Base-by-base conservation (phyloP, 108 stramenopile genomes). In the Cyclotella sp. region DNA sequence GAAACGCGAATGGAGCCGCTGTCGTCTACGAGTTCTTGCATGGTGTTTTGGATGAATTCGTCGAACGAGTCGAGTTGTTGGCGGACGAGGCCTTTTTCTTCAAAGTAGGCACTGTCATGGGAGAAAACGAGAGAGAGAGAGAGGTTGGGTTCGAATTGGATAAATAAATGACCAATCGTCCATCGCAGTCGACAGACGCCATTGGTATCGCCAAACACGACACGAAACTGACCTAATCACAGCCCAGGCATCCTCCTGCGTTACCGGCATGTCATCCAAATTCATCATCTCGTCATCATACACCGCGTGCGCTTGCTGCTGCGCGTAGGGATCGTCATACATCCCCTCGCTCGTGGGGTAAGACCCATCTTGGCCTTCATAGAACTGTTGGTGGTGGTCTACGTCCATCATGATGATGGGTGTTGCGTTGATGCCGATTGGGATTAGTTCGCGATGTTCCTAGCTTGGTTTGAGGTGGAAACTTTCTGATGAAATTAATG, bases 51-150 rank as follows among this genome's bases (percentile, higher is more conserved):
- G 68, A 99, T 95, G 83, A 99, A 99, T 75, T 95, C 95, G 77
- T 99, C 97, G 83, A 98, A 99, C 10, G 97, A 97, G 77, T 99
- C 99, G 45, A 99, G 86, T 77, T 99, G 99, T 84, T 99, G 99
- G 40, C 97, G 88, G 24, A 99, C 99, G 19, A 99, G 88, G 13
- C 99, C 99, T 81, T 98, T 99, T 78, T 98, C 98, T 72, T 96
- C 97, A 75, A 99, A 99, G 72, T 98, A 99, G 51, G 96, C 91
- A 27, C 90, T 89, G 73, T 40, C 13, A 8, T 21, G 55, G 55
- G 24, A 22, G 24, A 12, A 3, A 24, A 29, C 2, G 42, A 54
- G 27, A 59, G 1, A 26, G 34, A 42, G 41, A 59, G 39, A 15
- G 22, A n/a, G 21, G 41, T 39, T 41, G 55, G 8, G 29, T 72